Evolutionary conservation across 1,284 basidiomycete genomes (phyloP), one percentile per base, ranked within the genome.

Genomic region (Golubevia pallescens): DNA sequence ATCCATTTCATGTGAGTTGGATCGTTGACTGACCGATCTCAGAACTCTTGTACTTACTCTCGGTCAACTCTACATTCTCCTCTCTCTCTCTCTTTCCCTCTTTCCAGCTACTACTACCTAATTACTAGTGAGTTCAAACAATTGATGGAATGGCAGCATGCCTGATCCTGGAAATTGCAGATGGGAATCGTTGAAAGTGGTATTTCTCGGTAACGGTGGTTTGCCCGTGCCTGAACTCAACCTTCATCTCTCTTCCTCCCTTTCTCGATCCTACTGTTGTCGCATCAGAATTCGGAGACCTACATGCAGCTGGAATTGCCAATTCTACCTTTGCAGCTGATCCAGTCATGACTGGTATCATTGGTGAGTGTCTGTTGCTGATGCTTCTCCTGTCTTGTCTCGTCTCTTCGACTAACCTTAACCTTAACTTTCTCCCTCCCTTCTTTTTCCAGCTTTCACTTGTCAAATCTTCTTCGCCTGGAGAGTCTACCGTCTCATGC

Each of bases 401-500:
- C 16, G 42, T 16, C 42, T 28, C 28, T 28, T 28, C 28, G 28
- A 28, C 28, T 28, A 28, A 28, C 28, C 28, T 28, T 19, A 23
- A 54, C 53, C 53, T 54, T 23, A 20, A 23, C 21, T 23, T 54
- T 54, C 42, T 13, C 32, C 55, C 23, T 57, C 32, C 55, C n/a
- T 34, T 24, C 23, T 16, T 57, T 34, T 28, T 28, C 28, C 42
- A 48, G 77, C 77, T 57, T 73, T 75, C 57, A 63, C 70, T 54
- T 71, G 71, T 32, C 78, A 81, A 67, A 51, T 71, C 60, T 81
- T 81, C 78, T 81, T 81, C 69, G 78, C 77, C 13, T 81, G 78
- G 78, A 68, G 78, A 51, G 74, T 80, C 10, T 74, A 70, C 69
- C 70, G 71, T 63, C 69, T 81, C 14, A 77, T 71, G 67, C 75